Conservation (phyloP, 2,329 filamentous ascomycete genomes). For the Shiraia sp. region DNA sequence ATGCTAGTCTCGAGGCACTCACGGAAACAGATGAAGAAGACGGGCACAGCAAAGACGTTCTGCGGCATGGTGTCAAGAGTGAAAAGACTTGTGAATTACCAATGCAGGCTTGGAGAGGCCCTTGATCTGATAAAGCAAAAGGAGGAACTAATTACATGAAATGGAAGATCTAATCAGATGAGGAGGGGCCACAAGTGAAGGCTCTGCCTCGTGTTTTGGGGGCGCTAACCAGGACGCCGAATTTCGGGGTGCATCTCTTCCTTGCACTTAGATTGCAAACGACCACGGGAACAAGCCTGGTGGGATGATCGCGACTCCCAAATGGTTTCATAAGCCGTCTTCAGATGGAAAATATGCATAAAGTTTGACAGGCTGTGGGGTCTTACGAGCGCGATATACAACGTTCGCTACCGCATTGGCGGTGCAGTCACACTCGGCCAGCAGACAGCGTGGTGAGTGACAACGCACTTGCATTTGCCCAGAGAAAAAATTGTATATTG, state of each 20-base stretch:
- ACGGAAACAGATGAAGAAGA: slow-evolving; percentile 90
- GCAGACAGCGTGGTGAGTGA: too few species aligned
- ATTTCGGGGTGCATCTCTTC: slow-evolving; percentile 9
- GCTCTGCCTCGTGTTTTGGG: neutral
- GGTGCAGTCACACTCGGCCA: too few species aligned
- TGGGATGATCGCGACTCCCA: slow-evolving; percentile 7
- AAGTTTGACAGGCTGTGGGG: too few species aligned
- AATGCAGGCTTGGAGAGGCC: neutral
- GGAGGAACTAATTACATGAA: slow-evolving; percentile 2
- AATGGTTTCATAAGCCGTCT: slow-evolving; percentile 1
- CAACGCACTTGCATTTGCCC: too few species aligned
- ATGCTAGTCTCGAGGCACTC: slow-evolving; percentile 83
- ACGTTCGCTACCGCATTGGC: slow-evolving; percentile 3
- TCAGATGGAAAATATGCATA: too few species aligned
- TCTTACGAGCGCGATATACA: too few species aligned
- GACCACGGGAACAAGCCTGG: slow-evolving; percentile 1
- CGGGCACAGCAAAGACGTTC: slow-evolving; percentile 74
- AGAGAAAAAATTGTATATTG: too few species aligned
- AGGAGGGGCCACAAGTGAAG: neutral
- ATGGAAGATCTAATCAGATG: slow-evolving; percentile 30
- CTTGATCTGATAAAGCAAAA: slow-evolving; percentile 9
- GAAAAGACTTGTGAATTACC: slow-evolving; percentile 4
- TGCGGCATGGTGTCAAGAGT: slow-evolving; percentile 52
- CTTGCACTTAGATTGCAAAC: slow-evolving; percentile 7
- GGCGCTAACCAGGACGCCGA: too few species aligned